Evolutionary conservation across 2,329 filamentous ascomycete species (phyloP).

Genomic region (Monosporascus ibericus): DNA sequence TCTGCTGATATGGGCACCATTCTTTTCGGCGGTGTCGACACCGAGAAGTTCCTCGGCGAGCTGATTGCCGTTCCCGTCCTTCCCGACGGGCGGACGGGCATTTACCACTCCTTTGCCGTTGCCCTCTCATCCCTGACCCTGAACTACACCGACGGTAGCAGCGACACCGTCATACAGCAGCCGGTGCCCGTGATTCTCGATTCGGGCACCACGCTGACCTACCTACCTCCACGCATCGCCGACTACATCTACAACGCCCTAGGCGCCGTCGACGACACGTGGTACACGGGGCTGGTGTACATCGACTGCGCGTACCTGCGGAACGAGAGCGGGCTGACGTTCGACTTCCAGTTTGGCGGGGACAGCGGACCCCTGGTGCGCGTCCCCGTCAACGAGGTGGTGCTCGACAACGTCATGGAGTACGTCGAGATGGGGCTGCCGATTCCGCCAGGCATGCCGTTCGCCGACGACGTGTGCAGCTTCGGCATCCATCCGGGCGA

Average conservation of each 20-base stretch:
- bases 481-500: conserved; percentile 44
- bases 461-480: conserved; percentile 38
- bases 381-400: conserved; percentile 28
- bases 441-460: conserved; percentile 27
- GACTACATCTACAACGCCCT: conserved; percentile 30
- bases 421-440: conserved; percentile 17
- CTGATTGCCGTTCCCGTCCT: conserved; percentile 52
- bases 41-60: conserved; percentile 55
- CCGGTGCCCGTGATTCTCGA: conserved; percentile 54
- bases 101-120: conserved; percentile 34
- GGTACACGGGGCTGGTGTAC: conserved; percentile 30
- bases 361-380: conserved; percentile 24
- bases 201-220: conserved; percentile 60
- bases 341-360: conserved; percentile 37
- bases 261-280: conserved; percentile 32
- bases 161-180: conserved; percentile 20
- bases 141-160: conserved; percentile 24
- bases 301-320: conserved; percentile 34
- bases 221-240: conserved; percentile 50
- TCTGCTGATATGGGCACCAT: conserved; percentile 55
- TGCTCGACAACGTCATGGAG: conserved; percentile 31
- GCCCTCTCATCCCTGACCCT: conserved; percentile 31
- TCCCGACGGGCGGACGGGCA: conserved; percentile 33
- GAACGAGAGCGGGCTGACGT: conserved; percentile 20
- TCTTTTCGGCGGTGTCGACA: conserved; percentile 66